phyloP scores from a whole-genome alignment of 176 grass and related monocot species.

The Oryza brachyantha region DNA sequence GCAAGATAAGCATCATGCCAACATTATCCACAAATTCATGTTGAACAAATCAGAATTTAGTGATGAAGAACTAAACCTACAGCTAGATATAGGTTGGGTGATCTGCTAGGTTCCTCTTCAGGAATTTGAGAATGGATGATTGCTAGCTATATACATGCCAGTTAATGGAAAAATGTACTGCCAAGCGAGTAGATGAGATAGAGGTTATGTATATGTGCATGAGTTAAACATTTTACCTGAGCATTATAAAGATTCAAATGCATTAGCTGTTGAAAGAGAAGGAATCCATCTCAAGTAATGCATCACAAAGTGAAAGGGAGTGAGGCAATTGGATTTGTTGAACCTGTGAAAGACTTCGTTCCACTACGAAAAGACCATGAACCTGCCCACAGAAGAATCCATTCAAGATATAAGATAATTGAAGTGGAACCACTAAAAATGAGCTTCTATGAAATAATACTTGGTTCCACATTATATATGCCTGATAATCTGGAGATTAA shows the following conservation, averaged over 20 bases:
- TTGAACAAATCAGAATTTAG: constrained; percentile 5
- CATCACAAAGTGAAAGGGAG: neutral
- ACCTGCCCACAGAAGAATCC: neutral
- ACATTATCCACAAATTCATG: neutral
- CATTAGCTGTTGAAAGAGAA: neutral
- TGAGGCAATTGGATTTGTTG: neutral
- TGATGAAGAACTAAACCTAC: constrained; percentile 12
- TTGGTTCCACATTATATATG: neutral
- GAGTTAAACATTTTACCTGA: neutral
- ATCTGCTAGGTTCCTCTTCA: neutral
- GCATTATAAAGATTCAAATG: neutral
- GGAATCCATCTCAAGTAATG: neutral
- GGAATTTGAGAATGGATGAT: neutral
- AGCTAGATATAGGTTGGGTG: neutral
- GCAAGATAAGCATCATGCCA: neutral
- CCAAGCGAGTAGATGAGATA: neutral
- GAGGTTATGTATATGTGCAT: neutral
- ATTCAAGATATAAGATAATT: neutral
- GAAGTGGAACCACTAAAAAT: neutral
- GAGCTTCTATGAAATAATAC: neutral
- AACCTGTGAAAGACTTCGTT: neutral
- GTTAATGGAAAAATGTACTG: neutral
- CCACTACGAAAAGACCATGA: neutral
- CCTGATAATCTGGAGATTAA: neutral
- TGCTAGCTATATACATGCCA: neutral